Evolutionary conservation across 805 yeast species (phyloP).

Genomic region (Kluyveromyces aestuarii): DNA sequence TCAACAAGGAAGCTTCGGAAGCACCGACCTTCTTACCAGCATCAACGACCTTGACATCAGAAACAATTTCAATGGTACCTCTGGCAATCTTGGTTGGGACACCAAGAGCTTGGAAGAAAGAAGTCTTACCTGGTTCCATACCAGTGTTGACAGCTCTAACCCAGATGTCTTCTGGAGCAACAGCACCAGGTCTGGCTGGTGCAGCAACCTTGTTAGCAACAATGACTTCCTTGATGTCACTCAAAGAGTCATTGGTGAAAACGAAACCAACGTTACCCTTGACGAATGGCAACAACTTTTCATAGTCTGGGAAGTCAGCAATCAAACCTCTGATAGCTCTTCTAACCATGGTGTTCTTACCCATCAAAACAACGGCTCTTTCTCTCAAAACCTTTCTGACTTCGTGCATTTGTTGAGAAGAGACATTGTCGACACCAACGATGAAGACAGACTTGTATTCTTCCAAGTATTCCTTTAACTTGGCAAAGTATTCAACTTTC

Average conservation of each 20-base stretch:
- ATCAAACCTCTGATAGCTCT: slow-evolving; percentile 98
- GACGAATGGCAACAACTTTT: slow-evolving; percentile 88
- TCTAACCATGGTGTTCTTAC: slow-evolving; percentile 99
- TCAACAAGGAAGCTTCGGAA: slow-evolving; percentile 96
- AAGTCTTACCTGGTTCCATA: slow-evolving; percentile 99
- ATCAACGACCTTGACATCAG: slow-evolving; percentile 91
- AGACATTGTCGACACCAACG: slow-evolving; percentile 99
- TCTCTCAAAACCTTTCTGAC: slow-evolving; percentile 95
- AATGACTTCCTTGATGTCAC: slow-evolving; percentile 81
- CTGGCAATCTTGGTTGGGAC: slow-evolving; percentile 99
- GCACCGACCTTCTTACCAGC: slow-evolving; percentile 90
- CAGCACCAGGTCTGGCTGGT: slow-evolving; percentile 99
- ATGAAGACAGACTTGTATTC: slow-evolving; percentile 97
- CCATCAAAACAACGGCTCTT: slow-evolving; percentile 94
- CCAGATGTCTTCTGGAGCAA: slow-evolving; percentile 96
- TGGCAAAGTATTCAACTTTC: slow-evolving; percentile 90
- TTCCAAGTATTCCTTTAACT: slow-evolving; percentile 90
- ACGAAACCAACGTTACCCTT: slow-evolving; percentile 99
- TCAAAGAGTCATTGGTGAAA: slow-evolving; percentile 95
- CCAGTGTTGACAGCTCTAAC: slow-evolving; percentile 99
- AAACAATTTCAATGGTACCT: slow-evolving; percentile 99
- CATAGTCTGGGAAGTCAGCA: slow-evolving; percentile 89
- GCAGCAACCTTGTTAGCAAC: slow-evolving; percentile 96
- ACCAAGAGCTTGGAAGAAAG: slow-evolving; percentile 99
- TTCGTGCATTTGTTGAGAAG: slow-evolving; percentile 99